phyloP scores from a whole-genome alignment of 1,284 basidiomycete species.

The Veloporphyrellus conicus region DNA sequence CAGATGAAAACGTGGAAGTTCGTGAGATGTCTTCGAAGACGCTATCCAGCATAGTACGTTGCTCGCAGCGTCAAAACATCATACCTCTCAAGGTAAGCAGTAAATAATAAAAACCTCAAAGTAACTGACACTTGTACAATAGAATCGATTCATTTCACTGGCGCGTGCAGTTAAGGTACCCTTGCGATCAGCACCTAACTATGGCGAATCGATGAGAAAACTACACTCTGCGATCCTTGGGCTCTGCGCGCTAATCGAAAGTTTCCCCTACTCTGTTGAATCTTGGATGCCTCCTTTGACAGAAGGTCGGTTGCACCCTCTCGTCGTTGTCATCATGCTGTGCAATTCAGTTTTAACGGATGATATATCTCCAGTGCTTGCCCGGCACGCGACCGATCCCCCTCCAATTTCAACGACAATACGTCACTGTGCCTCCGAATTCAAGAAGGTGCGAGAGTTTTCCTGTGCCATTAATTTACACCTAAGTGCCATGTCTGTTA shows the following conservation, averaged over 20 bases:
- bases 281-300: conserved; percentile 75
- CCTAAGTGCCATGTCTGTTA: conserved; percentile 13
- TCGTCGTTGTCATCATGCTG: background rate
- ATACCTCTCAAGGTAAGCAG: conserved; percentile 71
- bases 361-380: conserved; percentile 52
- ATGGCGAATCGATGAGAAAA: conserved; percentile 68
- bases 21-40: conserved; percentile 91
- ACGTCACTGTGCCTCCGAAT: conserved; percentile 82
- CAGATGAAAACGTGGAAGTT: conserved; percentile 91
- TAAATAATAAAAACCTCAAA: background rate
- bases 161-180: conserved; percentile 67
- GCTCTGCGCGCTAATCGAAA: conserved; percentile 79
- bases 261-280: conserved; percentile 74
- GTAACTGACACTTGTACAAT: conserved; percentile 8
- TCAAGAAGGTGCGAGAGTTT: conserved; percentile 64
- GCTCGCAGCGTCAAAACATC: conserved; percentile 88
- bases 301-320: conserved; percentile 47
- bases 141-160: conserved; percentile 77
- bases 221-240: conserved; percentile 91
- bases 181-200: conserved; percentile 64
- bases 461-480: conserved; percentile 12
- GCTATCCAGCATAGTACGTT: conserved; percentile 85
- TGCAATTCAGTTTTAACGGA: conserved; percentile 3
- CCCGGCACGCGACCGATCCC: conserved; percentile 83
- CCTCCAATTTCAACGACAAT: conserved; percentile 90